A percentile compares a stretch with the other conserved stretches of the same genome.
Evolutionary conservation across 768 basidiomycete species (phyloP).

Genomic region (Rhodotorula paludigena): DNA sequence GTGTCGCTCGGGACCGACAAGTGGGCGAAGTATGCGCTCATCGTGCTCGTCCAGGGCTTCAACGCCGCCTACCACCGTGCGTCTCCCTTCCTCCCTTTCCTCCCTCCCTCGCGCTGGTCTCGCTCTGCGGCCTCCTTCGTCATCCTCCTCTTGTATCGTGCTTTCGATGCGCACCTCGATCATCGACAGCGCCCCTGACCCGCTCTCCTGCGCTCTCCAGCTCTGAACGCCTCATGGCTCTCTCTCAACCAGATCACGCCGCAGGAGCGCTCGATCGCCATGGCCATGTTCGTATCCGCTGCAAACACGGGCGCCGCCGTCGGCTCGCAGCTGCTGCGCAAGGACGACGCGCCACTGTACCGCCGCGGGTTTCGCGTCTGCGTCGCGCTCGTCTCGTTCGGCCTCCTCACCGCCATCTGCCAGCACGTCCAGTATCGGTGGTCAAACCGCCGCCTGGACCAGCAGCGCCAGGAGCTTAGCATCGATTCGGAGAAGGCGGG

Average conservation of each 20-base stretch:
- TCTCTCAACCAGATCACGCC: slow-evolving; percentile 39
- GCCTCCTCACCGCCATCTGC: slow-evolving; percentile 33
- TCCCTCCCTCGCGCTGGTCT: too few relatives aligned
- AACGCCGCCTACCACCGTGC: slow-evolving; percentile 33
- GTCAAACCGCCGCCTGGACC: slow-evolving; percentile 28
- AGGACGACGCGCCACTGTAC: slow-evolving; percentile 43
- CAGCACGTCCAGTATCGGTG: slow-evolving; percentile 42
- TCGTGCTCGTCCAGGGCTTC: slow-evolving; percentile 37
- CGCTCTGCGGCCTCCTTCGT: too few relatives aligned
- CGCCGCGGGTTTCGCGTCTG: slow-evolving; percentile 41
- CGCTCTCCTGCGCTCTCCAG: background rate
- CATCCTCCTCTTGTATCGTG: background rate
- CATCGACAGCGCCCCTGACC: background rate
- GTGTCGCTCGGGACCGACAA: background rate
- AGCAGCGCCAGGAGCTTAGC: background rate
- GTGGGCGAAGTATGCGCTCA: slow-evolving; percentile 30
- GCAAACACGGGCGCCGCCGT: slow-evolving; percentile 44
- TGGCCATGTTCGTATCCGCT: slow-evolving; percentile 43
- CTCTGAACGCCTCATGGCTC: slow-evolving; percentile 40
- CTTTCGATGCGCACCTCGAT: slow-evolving; percentile 17
- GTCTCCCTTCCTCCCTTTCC: too few relatives aligned
- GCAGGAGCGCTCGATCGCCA: slow-evolving; percentile 42
- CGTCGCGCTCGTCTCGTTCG: slow-evolving; percentile 34
- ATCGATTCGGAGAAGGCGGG: background rate
- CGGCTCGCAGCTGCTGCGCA: slow-evolving; percentile 43